These are phyloP conservation scores for Pythium apleroticum DNA, from an alignment of 352 stramenopile species.

Conservation along the genomic window DNA sequence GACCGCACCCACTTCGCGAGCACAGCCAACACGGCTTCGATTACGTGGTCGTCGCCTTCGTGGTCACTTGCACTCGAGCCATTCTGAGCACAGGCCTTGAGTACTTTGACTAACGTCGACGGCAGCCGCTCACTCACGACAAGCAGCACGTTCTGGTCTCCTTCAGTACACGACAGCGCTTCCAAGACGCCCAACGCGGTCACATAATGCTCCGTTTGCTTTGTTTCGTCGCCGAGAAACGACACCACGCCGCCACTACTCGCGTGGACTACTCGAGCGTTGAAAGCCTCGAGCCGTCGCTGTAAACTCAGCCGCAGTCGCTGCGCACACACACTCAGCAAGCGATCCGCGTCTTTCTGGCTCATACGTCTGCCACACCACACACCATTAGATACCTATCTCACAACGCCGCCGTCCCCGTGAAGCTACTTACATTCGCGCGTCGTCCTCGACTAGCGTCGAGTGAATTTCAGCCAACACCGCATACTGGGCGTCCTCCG, in stretches of 20 bases:
- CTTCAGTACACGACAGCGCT: slow-evolving; percentile 24
- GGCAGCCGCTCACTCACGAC: slow-evolving; percentile 49
- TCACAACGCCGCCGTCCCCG: too few relatives aligned
- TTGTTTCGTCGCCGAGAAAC: slow-evolving; percentile 15
- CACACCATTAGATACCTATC: neutral
- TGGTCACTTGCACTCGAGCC: slow-evolving; percentile 12
- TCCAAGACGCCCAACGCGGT: slow-evolving; percentile 34
- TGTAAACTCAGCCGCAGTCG: slow-evolving; percentile 35
- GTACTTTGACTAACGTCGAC: slow-evolving; percentile 52
- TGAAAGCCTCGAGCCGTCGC: slow-evolving; percentile 39
- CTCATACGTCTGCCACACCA: slow-evolving; percentile 15
- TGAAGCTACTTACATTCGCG: slow-evolving; percentile 16
- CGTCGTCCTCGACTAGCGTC: slow-evolving; percentile 21
- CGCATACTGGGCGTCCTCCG: slow-evolving; percentile 23
- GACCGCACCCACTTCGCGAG: slow-evolving; percentile 34
- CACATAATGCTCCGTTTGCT: slow-evolving; percentile 13
- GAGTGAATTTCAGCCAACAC: slow-evolving; percentile 27
- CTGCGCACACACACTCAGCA: slow-evolving; percentile 38
- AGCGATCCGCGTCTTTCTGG: slow-evolving; percentile 27
- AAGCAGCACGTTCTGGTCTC: slow-evolving; percentile 35
- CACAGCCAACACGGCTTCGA: slow-evolving; percentile 30
- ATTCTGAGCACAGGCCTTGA: slow-evolving; percentile 49
- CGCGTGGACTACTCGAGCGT: slow-evolving; percentile 26
- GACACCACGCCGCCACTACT: neutral
- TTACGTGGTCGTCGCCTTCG: slow-evolving; percentile 13